A percentile compares a stretch with the other conserved stretches of the same genome.
Evolutionary conservation across 371 early-diverging fungal genomes (phyloP).

Genomic region (Smittium culicis): DNA sequence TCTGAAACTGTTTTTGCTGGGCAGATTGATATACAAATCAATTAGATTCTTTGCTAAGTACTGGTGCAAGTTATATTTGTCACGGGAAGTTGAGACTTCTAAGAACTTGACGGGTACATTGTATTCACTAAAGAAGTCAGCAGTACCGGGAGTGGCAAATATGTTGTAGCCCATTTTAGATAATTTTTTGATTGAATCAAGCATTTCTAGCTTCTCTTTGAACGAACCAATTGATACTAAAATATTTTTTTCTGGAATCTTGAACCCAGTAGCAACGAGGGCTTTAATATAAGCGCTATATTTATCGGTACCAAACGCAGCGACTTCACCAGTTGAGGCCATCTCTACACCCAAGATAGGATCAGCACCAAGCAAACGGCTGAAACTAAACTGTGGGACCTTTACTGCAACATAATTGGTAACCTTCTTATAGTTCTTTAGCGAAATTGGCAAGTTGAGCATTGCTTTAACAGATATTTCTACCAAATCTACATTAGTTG

Average conservation of each 20-base stretch:
- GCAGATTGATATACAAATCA: constrained; percentile 94
- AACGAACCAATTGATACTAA: constrained; percentile 83
- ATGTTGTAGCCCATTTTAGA: constrained; percentile 62
- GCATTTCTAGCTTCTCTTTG: constrained; percentile 87
- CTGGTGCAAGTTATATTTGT: constrained; percentile 82
- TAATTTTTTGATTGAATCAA: constrained; percentile 67
- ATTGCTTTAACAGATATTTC: constrained; percentile 88
- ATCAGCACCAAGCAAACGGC: constrained; percentile 86
- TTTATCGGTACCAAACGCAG: constrained; percentile 88
- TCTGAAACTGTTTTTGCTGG: constrained; percentile 87
- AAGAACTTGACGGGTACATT: constrained; percentile 77
- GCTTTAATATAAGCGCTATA: constrained; percentile 93
- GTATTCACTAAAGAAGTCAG: constrained; percentile 87
- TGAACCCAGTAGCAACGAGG: constrained; percentile 76
- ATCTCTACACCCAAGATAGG: constrained; percentile 94
- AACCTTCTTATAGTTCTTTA: not conserved
- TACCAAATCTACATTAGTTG: constrained; percentile 73
- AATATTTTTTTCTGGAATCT: constrained; percentile 79
- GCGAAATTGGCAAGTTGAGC: constrained; percentile 47
- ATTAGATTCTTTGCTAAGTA: constrained; percentile 91
- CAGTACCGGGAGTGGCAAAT: constrained; percentile 90
- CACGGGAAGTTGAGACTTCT: constrained; percentile 57
- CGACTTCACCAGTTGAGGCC: constrained; percentile 97
- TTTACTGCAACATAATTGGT: constrained; percentile 66
- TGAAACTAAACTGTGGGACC: constrained; percentile 92